These are phyloP conservation scores for Rosa chinensis DNA, from an alignment of 306 rosid species.

Conservation along the genomic window DNA sequence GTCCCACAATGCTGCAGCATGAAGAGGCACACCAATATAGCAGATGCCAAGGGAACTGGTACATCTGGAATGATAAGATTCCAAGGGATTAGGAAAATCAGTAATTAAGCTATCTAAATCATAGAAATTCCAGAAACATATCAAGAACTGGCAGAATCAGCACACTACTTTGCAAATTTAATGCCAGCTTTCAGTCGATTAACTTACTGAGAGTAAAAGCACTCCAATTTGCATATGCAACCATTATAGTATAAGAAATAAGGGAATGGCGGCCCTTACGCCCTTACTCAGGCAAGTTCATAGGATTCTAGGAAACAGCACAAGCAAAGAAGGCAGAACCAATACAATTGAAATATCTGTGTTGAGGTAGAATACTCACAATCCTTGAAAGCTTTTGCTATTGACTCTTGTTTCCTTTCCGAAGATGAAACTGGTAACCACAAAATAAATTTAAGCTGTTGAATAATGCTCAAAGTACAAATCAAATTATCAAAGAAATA, in stretches of 20 bases:
- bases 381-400: conserved; percentile 41
- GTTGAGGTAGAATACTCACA: conserved; percentile 45
- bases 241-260: background rate
- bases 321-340: background rate
- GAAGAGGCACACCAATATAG: conserved; percentile 70
- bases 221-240: background rate
- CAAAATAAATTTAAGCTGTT: conserved; percentile 22
- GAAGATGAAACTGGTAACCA: conserved; percentile 52
- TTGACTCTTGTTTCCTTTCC: conserved; percentile 19
- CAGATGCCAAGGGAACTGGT: conserved; percentile 69
- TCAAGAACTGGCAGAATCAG: background rate
- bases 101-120: background rate
- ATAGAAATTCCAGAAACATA: background rate
- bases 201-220: background rate
- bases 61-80: conserved; percentile 53
- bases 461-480: background rate
- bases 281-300: background rate
- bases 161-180: background rate
- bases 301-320: background rate
- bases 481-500: background rate
- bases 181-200: background rate
- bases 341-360: background rate
- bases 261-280: no score
- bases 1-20: conserved; percentile 73
- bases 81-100: background rate